Base-by-base conservation (phyloP, 192 early-diverging fungal genomes). In the Entophlyctis helioformis region DNA sequence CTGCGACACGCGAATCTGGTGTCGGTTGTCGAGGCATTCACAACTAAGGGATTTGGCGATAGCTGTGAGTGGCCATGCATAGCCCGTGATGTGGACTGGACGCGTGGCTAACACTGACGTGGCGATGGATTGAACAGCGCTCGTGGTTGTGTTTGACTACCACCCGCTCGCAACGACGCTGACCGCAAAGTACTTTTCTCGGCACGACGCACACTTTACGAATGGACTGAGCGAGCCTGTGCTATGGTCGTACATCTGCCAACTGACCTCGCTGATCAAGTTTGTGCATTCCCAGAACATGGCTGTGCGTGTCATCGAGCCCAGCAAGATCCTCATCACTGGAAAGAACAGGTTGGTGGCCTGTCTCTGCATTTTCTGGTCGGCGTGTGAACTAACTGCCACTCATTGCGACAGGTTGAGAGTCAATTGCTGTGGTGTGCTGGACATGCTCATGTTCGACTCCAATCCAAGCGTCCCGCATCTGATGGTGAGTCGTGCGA, bases 81-180 rank as follows among this genome's bases (percentile, higher is more conserved):
- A n/a, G n/a, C n/a, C n/a, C n/a, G n/a, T n/a, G n/a, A n/a, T n/a
- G n/a, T n/a, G n/a, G n/a, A n/a, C n/a, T n/a, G n/a, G n/a, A n/a
- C n/a, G n/a, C n/a, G n/a, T n/a, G n/a, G n/a, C n/a, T n/a, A n/a
- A n/a, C n/a, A n/a, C n/a, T n/a, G n/a, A n/a, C 26, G 4, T 36
- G 16, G 28, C 11, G 11, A 39, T 38, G 12, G 23, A 25, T 18
- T 33, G 26, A 24, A n/a, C 46, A 84, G 80, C 95, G n/a, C 70
- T 98, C n/a, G 78, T 96, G 9, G 75, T 98, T 53, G 91, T 96
- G 4, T 92, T 88, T 56, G 93, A 96, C 57, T 95, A 85, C 59
- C 83, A 90, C 66, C 92, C 92, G 8, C 79, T 84, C 19, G 69
- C 84, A 7, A 69, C 64, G 38, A 88, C 88, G 0, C 53, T 91